Percentiles rank a stretch among this genome's conserved stretches.
Conservation (phyloP, 129 eudicot species). For the Helichrysum umbraculigerum region DNA sequence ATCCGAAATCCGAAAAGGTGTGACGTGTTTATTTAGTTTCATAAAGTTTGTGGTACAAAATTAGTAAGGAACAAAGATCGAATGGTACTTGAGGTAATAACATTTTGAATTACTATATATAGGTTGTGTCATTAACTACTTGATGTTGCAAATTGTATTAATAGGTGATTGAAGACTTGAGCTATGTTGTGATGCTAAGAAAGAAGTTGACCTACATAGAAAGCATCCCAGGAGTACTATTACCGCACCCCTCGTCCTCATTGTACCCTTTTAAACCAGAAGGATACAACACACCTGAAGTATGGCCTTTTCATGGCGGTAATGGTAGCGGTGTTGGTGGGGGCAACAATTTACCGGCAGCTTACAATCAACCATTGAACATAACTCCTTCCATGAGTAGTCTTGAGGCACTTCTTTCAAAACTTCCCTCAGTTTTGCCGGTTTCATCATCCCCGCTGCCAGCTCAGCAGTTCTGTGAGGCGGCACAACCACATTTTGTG, state of each 20-base stretch:
- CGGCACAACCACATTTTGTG: slow-evolving; percentile 39
- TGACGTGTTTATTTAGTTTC: no score
- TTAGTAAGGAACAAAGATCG: no score
- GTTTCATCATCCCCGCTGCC: slow-evolving; percentile 32
- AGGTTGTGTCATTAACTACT: neutral
- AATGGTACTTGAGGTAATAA: no score
- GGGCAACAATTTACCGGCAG: slow-evolving; percentile 34
- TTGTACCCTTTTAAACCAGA: slow-evolving; percentile 66
- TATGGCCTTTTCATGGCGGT: slow-evolving; percentile 48
- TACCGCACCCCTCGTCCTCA: slow-evolving; percentile 97
- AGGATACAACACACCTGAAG: slow-evolving; percentile 39
- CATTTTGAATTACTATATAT: no score
- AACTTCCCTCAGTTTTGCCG: slow-evolving; percentile 87
- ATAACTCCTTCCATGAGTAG: slow-evolving; percentile 98
- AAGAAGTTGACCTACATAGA: slow-evolving; percentile 84
- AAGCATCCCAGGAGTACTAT: slow-evolving; percentile 92
- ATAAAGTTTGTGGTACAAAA: no score
- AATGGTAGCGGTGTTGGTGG: slow-evolving; percentile 22
- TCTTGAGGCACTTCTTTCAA: slow-evolving; percentile 91
- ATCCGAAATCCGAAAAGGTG: no score
- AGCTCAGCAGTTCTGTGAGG: slow-evolving; percentile 34
- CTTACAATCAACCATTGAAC: slow-evolving; percentile 46
- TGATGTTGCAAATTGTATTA: neutral
- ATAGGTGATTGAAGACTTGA: slow-evolving; percentile 86
- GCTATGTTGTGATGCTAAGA: slow-evolving; percentile 82